Base-by-base conservation (phyloP, 768 basidiomycete species). In the Collybia nuda region DNA sequence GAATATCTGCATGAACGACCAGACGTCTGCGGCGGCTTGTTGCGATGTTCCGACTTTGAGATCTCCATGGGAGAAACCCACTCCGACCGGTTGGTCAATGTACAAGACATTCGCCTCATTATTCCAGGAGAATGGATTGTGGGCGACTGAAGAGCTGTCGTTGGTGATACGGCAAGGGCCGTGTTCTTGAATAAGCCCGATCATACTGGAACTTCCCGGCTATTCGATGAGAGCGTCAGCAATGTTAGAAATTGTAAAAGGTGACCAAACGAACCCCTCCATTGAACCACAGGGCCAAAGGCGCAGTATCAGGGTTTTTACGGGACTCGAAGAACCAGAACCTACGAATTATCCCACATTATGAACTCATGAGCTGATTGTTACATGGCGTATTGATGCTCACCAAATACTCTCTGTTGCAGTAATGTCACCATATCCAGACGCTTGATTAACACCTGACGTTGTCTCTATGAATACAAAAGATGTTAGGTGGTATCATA, bases 131-230 rank as follows among this genome's bases (percentile, higher is more conserved):
- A 65, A 76, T 1, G 79, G 77, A 56, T 85, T 85, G 17, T 71
- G 59, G 1, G 67, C 66, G 22, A 84, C 78, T 23, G 69, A 62
- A 2, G 66, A 69, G 54, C 73, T 77, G 60, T 82, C 79, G 56
- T 80, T 81, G 17, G 69, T 78, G 49, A 84, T 80, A 18, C 78
- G 70, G 64, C 91, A 93, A 1, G 90, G 90, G 2, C 90, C 90
- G 56, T 77, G 68, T 63, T 89, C 89, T 76, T 88, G 86, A 53
- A 90, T 76, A 11, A 90, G 71, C 3, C 86, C 88, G 1, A 85
- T 69, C 68, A 79, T 79, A 36, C 77, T 77, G 2, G 79, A 79
- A 57, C 74, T 75, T 26, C 80, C 81, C 17, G 82, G 82, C 76
- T 79, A 52, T 15, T 23, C 8, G 26, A 32, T 1, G 21, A 29